These are phyloP conservation scores for Phytophthora pistaciae DNA, from an alignment of 352 stramenopile genomes.

Conservation along the genomic window DNA sequence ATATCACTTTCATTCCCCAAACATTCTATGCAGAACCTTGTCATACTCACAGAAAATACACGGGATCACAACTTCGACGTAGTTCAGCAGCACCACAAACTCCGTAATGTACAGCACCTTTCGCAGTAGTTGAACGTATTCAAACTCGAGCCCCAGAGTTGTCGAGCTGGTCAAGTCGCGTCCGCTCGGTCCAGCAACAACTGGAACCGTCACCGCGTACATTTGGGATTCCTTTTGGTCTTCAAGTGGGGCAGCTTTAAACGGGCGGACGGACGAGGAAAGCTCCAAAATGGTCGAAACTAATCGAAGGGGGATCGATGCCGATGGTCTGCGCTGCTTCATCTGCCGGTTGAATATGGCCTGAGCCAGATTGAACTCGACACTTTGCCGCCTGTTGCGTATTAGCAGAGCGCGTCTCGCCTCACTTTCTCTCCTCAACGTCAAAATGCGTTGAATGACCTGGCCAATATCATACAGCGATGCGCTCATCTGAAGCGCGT, in stretches of 20 bases:
- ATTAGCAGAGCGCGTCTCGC: neutral
- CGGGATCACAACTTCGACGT: conserved; percentile 7
- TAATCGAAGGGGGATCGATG: neutral
- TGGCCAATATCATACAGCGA: conserved; percentile 7
- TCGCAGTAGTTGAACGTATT: conserved; percentile 3
- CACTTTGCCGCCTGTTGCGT: neutral
- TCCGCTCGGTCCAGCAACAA: neutral
- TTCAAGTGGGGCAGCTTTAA: neutral
- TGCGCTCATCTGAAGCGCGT: conserved; percentile 10
- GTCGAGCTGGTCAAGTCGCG: neutral
- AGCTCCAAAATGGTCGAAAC: neutral
- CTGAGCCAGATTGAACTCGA: neutral
- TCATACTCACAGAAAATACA: conserved; percentile 2
- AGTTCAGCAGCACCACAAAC: conserved; percentile 5
- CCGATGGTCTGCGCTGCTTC: neutral
- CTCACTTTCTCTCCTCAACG: neutral
- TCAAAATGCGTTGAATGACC: neutral
- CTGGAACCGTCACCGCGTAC: neutral
- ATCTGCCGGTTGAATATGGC: conserved; percentile 1
- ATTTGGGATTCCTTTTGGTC: neutral
- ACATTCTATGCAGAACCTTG: neutral
- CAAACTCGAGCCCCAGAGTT: neutral
- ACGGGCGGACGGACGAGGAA: neutral
- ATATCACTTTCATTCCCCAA: neutral
- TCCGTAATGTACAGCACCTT: conserved; percentile 12